These are phyloP conservation scores for Petunia secreta DNA, from an alignment of 257 asterid species.

Conservation along the genomic window DNA sequence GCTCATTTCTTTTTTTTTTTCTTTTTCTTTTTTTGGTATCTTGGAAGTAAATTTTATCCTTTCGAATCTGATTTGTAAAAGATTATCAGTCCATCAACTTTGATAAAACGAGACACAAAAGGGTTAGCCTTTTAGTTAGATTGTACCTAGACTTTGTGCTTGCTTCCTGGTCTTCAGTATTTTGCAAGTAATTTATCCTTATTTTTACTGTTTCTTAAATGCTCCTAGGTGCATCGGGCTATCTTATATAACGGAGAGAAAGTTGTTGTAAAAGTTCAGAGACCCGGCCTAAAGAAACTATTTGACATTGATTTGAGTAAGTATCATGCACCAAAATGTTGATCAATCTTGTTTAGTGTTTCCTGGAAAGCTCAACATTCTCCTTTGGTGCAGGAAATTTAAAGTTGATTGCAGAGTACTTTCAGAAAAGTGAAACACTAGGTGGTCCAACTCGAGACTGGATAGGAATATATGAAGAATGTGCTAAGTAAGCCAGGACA, in stretches of 20 bases:
- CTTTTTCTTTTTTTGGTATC: constrained; percentile 24
- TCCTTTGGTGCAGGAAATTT: constrained; percentile 66
- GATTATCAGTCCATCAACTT: not conserved
- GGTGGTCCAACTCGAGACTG: constrained; percentile 98
- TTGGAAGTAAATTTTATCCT: not conserved
- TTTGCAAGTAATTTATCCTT: constrained; percentile 31
- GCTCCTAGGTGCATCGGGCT: constrained; percentile 86
- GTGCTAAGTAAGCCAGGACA: constrained; percentile 74
- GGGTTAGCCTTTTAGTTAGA: constrained; percentile 3
- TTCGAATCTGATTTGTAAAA: not conserved
- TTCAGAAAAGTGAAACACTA: constrained; percentile 84
- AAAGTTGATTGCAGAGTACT: constrained; percentile 88
- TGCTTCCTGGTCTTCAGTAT: not conserved
- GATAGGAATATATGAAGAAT: constrained; percentile 96
- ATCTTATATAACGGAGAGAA: constrained; percentile 87
- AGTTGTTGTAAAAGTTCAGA: constrained; percentile 91
- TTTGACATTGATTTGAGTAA: constrained; percentile 93
- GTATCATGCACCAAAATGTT: constrained; percentile 25
- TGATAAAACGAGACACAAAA: constrained; percentile 8
- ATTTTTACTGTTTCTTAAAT: constrained; percentile 34
- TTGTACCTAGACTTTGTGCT: constrained; percentile 18
- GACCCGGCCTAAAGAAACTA: constrained; percentile 92
- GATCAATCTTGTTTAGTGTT: not conserved
- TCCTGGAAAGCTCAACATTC: not conserved
- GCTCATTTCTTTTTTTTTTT: constrained; percentile 49